Evolutionary conservation across 148 eudicot genomes (phyloP).

Genomic region (Rhododendron ferrugineum): DNA sequence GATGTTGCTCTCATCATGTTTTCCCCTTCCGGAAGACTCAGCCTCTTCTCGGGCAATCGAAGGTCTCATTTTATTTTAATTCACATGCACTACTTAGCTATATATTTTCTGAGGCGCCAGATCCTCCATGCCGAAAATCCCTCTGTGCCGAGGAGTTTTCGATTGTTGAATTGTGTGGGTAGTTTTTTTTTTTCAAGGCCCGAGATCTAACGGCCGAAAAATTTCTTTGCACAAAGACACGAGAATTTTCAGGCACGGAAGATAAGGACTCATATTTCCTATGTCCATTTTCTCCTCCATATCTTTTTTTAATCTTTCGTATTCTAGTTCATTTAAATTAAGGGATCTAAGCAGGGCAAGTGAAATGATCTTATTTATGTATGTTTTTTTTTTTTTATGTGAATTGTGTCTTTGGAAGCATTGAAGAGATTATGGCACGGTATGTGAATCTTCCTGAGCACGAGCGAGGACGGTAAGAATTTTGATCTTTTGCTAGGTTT

Average conservation of each 20-base stretch:
- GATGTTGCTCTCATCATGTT: constrained; percentile 63
- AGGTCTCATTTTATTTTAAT: constrained; percentile 16
- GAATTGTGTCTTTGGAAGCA: constrained; percentile 18
- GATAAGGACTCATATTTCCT: not conserved
- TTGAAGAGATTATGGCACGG: constrained; percentile 44
- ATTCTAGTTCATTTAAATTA: not conserved
- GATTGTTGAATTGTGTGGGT: no score
- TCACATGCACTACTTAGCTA: not conserved
- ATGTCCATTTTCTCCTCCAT: not conserved
- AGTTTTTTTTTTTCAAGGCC: no score
- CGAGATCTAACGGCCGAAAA: no score
- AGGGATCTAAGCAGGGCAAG: not conserved
- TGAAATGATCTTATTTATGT: not conserved
- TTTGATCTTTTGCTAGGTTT: not conserved
- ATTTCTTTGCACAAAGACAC: no score
- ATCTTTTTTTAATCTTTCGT: not conserved
- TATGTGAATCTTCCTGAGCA: constrained; percentile 50
- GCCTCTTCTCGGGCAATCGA: constrained; percentile 42
- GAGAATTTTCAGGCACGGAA: no score
- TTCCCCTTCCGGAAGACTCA: constrained; percentile 61
- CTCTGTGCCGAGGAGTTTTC: no score
- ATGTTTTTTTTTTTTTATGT: not conserved
- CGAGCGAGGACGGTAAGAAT: constrained; percentile 44
- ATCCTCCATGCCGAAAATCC: no score
- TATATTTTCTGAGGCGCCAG: not conserved